These are phyloP conservation scores for Chiua virens DNA, from an alignment of 768 basidiomycete species.

Conservation along the genomic window DNA sequence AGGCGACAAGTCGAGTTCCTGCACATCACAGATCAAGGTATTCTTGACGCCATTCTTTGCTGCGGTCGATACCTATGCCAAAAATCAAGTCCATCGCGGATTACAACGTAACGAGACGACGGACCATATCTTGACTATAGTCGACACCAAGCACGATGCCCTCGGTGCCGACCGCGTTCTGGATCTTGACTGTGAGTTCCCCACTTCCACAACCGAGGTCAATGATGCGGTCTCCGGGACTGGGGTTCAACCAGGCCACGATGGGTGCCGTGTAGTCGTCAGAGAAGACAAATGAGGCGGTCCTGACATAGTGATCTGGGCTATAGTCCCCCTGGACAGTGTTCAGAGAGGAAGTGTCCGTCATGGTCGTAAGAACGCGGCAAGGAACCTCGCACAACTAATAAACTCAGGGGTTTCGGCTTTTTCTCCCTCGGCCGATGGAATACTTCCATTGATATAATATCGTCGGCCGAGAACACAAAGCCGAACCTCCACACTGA, in stretches of 20 bases:
- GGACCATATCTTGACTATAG: slow-evolving; percentile 69
- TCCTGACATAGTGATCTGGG: slow-evolving; percentile 58
- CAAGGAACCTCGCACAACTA: not conserved
- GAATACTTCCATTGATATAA: not conserved
- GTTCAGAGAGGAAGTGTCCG: not conserved
- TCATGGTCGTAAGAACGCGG: slow-evolving; percentile 5
- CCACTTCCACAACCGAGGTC: slow-evolving; percentile 87
- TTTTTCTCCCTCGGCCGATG: slow-evolving; percentile 21
- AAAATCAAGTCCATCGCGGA: no score
- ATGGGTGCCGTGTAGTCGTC: slow-evolving; percentile 50
- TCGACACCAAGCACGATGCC: slow-evolving; percentile 72
- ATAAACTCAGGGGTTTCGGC: slow-evolving; percentile 17
- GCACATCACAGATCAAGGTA: slow-evolving; percentile 55
- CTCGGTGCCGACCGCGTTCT: slow-evolving; percentile 46
- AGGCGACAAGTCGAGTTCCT: slow-evolving; percentile 41
- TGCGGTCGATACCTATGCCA: slow-evolving; percentile 53
- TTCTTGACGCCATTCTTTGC: slow-evolving; percentile 44
- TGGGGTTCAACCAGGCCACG: slow-evolving; percentile 57
- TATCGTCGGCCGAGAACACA: slow-evolving; percentile 20
- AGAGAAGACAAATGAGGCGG: slow-evolving; percentile 70
- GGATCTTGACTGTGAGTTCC: slow-evolving; percentile 64
- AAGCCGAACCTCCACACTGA: slow-evolving; percentile 3
- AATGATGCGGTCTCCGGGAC: slow-evolving; percentile 67
- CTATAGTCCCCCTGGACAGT: slow-evolving; percentile 47
- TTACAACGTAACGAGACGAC: slow-evolving; percentile 13